phyloP scores from a whole-genome alignment of 176 grass and related monocot genomes.

The Chloris gayana region DNA sequence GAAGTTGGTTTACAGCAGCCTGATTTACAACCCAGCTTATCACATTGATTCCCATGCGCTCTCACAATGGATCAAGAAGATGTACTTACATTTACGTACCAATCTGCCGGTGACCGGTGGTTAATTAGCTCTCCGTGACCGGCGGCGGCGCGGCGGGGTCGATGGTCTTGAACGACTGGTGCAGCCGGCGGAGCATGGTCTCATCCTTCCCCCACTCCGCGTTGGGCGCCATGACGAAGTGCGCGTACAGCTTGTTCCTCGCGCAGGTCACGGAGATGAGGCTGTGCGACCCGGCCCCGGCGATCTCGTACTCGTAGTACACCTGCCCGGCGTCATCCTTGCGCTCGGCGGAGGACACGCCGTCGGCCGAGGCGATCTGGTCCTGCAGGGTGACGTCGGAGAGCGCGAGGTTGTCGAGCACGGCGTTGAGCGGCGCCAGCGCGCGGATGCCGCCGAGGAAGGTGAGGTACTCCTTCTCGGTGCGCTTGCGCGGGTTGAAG shows the following conservation, averaged over 20 bases:
- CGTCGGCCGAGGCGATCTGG: conserved; percentile 81
- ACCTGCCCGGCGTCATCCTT: conserved; percentile 62
- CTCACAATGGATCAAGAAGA: background rate
- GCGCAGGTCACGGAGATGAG: conserved; percentile 89
- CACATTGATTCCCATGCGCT: background rate
- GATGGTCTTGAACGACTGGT: conserved; percentile 87
- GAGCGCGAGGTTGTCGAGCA: conserved; percentile 89
- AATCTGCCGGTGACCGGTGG: background rate
- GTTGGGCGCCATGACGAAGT: conserved; percentile 86
- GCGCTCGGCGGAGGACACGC: conserved; percentile 54
- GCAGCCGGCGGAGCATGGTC: conserved; percentile 72
- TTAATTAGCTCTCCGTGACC: background rate
- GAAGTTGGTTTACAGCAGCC: background rate
- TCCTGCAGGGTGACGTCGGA: conserved; percentile 87
- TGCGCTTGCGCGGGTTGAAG: conserved; percentile 92
- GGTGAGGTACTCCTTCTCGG: conserved; percentile 87
- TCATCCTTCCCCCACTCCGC: conserved; percentile 77
- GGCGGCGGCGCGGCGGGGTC: conserved; percentile 26
- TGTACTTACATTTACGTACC: background rate
- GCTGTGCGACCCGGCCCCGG: conserved; percentile 74
- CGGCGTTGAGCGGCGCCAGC: conserved; percentile 77
- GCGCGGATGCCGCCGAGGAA: conserved; percentile 72
- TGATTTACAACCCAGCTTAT: conserved; percentile 2
- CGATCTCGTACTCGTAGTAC: conserved; percentile 94
- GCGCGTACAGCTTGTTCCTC: conserved; percentile 86